Evolutionary conservation across 139 green algal genomes (phyloP), one percentile per base, ranked within the genome.

Genomic region (Gonium pectorale): DNA sequence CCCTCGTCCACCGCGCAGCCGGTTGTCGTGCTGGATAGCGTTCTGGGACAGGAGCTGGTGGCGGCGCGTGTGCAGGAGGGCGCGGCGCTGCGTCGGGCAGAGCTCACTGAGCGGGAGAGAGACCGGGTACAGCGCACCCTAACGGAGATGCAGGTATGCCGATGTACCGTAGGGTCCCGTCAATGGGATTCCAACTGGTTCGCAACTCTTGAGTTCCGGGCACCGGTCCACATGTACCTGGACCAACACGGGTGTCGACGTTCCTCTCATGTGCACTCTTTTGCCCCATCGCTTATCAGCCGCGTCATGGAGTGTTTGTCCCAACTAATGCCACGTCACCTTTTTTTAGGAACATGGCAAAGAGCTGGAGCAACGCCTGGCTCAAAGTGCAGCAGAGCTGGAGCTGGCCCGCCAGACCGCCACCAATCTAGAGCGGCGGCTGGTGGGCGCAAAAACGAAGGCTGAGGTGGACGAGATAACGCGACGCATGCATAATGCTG

Each of bases 331-430:
- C n/a, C n/a, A n/a, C n/a, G n/a, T n/a, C n/a, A n/a, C n/a, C n/a
- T n/a, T n/a, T n/a, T n/a, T n/a, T n/a, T n/a, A 93, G 90, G 79
- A 33, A 0, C 82, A 77, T 21, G 64, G 83, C 38, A 68, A 78
- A 27, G 91, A 94, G 40, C 35, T 92, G 38, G 89, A 94, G 75
- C 62, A 89, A 43, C 89, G 86, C 0, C 72, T 94, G 33, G 85
- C 89, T 1, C 69, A 87, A 41, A 56, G 37, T 33, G 78, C 77
- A 0, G 81, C 79, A 11, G 91, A 94, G 87, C 86, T 92, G n/a
- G 79, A 88, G 52, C 83, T 90, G 67, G 72, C 72, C 22, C 86
- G 85, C 15, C 68, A 73, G 77, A 74, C 79, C 19, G 68, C 75
- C 3, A 31, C 59, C 2, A 80, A 80, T 0, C 49, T 92, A 69